phyloP scores from a whole-genome alignment of 768 basidiomycete genomes.

The Macrolepiota fuliginosa region DNA sequence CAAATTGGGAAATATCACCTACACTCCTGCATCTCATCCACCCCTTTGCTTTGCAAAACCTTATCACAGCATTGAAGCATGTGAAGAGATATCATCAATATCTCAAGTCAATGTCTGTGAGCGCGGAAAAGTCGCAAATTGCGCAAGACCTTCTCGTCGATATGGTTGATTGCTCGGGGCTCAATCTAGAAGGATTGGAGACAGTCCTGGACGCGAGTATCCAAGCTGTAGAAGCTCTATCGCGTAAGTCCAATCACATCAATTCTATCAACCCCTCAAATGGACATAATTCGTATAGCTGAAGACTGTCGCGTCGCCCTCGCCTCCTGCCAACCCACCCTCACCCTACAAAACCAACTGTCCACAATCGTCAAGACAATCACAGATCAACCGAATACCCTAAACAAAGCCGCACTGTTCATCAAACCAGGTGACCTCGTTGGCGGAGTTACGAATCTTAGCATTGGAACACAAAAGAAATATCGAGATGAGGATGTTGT shows the following conservation, averaged over 20 bases:
- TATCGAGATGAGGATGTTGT: conserved; percentile 57
- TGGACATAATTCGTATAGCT: conserved; percentile 31
- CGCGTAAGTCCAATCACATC: conserved; percentile 21
- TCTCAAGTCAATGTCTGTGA: conserved; percentile 50
- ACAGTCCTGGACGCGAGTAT: conserved; percentile 39
- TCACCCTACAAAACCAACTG: conserved; percentile 40
- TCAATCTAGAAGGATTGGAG: conserved; percentile 55
- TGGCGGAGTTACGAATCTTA: conserved; percentile 51
- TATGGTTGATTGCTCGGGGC: conserved; percentile 59
- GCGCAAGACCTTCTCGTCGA: conserved; percentile 65
- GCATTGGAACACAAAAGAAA: conserved; percentile 31
- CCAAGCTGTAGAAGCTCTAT: conserved; percentile 30
- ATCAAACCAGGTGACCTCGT: conserved; percentile 72
- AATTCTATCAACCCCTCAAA: not conserved
- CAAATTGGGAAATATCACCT: not conserved
- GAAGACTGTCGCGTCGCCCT: conserved; percentile 51
- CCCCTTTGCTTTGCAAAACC: conserved; percentile 53
- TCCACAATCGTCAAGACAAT: conserved; percentile 45
- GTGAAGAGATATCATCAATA: conserved; percentile 57
- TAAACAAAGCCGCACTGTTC: conserved; percentile 68
- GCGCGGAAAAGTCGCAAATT: conserved; percentile 60
- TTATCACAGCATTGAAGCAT: conserved; percentile 49
- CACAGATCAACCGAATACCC: conserved; percentile 37
- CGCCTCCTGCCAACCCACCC: conserved; percentile 57
- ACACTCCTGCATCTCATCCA: conserved; percentile 60